Evolutionary conservation across 805 yeast genomes (phyloP), one percentile per base, ranked within the genome.

Genomic region (Yamadazyma kitorensis): DNA sequence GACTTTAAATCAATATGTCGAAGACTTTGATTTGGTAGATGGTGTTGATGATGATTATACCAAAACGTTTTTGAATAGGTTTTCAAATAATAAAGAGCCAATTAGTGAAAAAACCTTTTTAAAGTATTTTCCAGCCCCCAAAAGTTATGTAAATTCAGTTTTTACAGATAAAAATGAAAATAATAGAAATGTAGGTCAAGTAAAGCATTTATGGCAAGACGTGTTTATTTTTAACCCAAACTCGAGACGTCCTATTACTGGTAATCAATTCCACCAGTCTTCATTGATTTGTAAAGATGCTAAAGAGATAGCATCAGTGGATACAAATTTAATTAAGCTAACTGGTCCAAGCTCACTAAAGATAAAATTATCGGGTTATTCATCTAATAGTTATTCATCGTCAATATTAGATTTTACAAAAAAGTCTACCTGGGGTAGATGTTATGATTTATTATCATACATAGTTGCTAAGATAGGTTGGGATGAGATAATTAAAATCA

Each of bases 401-500:
- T 57, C 64, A 4, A 46, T 63, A 6, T 30, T 61, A 8, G 68
- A 63, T 33, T 64, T 62, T 36, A 49, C 48, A 29, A 48, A 48
- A 23, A 54, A 48, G 19, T 62, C 68, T 1, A 60, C 68, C 2
- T 65, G 70, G 70, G 72, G 72, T 7, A 51, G 68, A 27, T 49
- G 60, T 1, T 91, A 86, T 54, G 81, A 80, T 27, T 58, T 88
- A 36, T 58, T 91, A 37, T 78, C 94, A 4, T 66, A 77, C 6
- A 72, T 93, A 44, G 77, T 80, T 3, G 72, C 80, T 13, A 60
- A 70, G 16, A 64, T 80, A 25, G 96, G 96, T 4, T 91, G 98
- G 98, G 86, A 86, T 46, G 75, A 72, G 22, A 57, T 87, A 22
- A 68, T 89, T 44, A 64, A 68, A 37, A 51, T 80, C 24, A 76